Conservation (phyloP, 2,329 filamentous ascomycete genomes). For the Claviceps humidiphila region DNA sequence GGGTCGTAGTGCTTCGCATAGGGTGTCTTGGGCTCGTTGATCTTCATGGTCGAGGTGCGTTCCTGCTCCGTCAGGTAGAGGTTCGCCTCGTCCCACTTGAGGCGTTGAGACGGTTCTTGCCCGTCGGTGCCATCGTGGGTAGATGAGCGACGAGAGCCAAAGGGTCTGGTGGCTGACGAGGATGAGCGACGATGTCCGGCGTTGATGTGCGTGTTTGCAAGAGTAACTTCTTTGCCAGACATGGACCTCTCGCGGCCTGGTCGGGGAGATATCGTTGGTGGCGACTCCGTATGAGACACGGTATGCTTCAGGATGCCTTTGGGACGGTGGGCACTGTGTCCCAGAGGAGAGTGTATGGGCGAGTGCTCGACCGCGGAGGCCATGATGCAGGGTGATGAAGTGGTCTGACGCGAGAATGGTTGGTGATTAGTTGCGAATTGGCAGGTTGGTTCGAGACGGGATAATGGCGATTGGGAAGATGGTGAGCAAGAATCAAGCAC, state of each 20-base stretch:
- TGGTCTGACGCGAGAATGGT: background rate
- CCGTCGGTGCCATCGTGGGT: constrained; percentile 28
- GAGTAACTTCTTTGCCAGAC: constrained; percentile 75
- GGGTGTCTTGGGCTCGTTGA: constrained; percentile 94
- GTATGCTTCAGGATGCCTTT: constrained; percentile 80
- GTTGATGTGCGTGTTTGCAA: constrained; percentile 91
- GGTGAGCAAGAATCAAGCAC: background rate
- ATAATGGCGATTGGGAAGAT: background rate
- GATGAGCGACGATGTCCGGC: constrained; percentile 81
- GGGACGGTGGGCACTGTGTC: constrained; percentile 28
- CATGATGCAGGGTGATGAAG: constrained; percentile 17
- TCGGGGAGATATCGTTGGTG: constrained; percentile 29
- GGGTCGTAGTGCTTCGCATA: constrained; percentile 90
- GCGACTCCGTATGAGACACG: constrained; percentile 44
- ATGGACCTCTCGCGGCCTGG: constrained; percentile 22
- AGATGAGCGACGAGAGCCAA: constrained; percentile 60
- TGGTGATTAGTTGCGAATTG: background rate
- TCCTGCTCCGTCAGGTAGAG: constrained; percentile 95
- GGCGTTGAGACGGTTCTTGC: constrained; percentile 49
- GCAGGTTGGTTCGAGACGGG: background rate
- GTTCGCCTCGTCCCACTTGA: constrained; percentile 99
- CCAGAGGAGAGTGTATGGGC: constrained; percentile 28
- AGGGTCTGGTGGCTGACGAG: constrained; percentile 50
- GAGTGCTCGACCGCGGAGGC: constrained; percentile 25
- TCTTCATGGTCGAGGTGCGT: constrained; percentile 94